Evolutionary conservation across 257 asterid species (phyloP), one percentile per base, ranked within the genome.

Genomic region (Scutellaria minor): DNA sequence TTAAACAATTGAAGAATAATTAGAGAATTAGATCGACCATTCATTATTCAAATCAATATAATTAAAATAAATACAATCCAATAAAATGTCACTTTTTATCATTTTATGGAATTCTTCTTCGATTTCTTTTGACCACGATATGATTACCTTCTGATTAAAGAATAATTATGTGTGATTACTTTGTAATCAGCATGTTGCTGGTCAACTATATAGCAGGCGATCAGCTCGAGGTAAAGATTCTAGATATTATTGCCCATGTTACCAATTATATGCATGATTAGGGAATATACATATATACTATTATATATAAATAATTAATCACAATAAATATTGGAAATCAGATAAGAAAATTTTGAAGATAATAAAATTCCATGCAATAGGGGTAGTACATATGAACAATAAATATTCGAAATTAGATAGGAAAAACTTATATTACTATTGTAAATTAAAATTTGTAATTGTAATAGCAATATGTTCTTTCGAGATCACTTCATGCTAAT

Each of bases 181-280:
- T 64, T 72, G 74, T 52, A 65, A 71, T 74, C 72, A 81, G 61
- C 58, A 57, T 79, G 74, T 37, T 64, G 54, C 12, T 75, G 78
- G 84, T 83, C 86, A 81, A 87, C 70, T 46, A 24, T 24, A 1
- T 24, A 35, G 51, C 61, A 12, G 83, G 87, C 44, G 82, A 67
- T 66, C 58, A 78, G 86, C 87, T 85, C 87, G 81, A 85, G 87
- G 70, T 80, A 54, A 75, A 74, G 75, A 76, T 64, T 35, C 71
- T 20, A 53, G 59, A 80, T 31, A 46, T 64, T 31, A 46, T 64
- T 42, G 55, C 52, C 68, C 73, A 55, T 74, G 55, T 64, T 72
- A 62, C 54, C 73, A 77, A 7, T 57, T 72, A 39, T 48, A 12
- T 61, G 54, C 42, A 31, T 31, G 45, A 60, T 37, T 48, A 14